A percentile compares a stretch with the other conserved stretches of the same genome.
These are phyloP conservation scores for Hypsizygus marmoreus DNA, from an alignment of 768 basidiomycete species.

Conservation along the genomic window DNA sequence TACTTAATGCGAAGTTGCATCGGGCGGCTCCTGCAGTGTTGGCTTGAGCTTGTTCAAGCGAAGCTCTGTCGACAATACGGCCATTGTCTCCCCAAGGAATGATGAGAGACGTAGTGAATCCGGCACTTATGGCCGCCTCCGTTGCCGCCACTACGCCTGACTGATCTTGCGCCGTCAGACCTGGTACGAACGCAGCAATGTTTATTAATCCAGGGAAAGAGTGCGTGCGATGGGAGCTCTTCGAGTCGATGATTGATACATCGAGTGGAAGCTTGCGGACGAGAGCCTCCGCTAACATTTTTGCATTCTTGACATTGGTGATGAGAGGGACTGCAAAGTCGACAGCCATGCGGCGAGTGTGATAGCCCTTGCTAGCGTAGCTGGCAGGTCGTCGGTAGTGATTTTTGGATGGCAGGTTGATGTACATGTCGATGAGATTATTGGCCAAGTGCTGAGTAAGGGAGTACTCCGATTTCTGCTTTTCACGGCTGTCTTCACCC, in stretches of 20 bases:
- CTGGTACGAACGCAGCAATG: slow-evolving; percentile 83
- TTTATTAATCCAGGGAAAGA: slow-evolving; percentile 92
- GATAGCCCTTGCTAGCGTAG: slow-evolving; percentile 96
- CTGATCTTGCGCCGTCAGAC: slow-evolving; percentile 53
- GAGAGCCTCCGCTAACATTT: slow-evolving; percentile 91
- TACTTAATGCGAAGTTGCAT: slow-evolving; percentile 86
- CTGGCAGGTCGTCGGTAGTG: slow-evolving; percentile 95
- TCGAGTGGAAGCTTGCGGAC: slow-evolving; percentile 89
- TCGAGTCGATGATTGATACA: slow-evolving; percentile 88
- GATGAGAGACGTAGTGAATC: slow-evolving; percentile 85
- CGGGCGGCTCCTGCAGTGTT: slow-evolving; percentile 67
- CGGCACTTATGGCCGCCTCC: slow-evolving; percentile 82
- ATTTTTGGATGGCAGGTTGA: slow-evolving; percentile 98
- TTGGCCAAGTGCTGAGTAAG: slow-evolving; percentile 95
- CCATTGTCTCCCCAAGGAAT: slow-evolving; percentile 67
- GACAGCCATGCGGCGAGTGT: slow-evolving; percentile 97
- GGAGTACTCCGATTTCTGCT: slow-evolving; percentile 97
- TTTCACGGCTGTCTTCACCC: slow-evolving; percentile 67
- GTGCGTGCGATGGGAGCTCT: slow-evolving; percentile 89
- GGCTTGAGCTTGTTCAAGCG: slow-evolving; percentile 68
- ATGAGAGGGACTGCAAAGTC: slow-evolving; percentile 97
- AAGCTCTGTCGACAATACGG: slow-evolving; percentile 64
- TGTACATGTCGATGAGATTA: slow-evolving; percentile 98
- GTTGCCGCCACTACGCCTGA: slow-evolving; percentile 68
- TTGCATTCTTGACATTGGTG: slow-evolving; percentile 98